Evolutionary conservation across 2,329 filamentous ascomycete species (phyloP).

Genomic region (Fusarium nematophilum): DNA sequence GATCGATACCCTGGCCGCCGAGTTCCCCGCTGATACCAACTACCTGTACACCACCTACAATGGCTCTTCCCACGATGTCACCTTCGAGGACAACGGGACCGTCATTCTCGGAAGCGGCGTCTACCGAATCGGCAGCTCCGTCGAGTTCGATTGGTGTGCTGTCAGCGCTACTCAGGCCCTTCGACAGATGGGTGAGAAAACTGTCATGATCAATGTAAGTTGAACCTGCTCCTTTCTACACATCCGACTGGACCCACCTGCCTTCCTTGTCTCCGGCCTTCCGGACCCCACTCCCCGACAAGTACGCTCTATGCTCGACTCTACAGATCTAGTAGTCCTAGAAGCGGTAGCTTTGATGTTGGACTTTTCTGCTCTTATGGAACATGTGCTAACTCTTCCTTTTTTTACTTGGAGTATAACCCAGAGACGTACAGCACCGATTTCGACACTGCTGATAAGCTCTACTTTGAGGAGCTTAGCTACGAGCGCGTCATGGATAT

Average conservation of each 20-base stretch:
- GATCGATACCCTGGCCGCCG: constrained; percentile 96
- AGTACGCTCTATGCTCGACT: too few relatives aligned
- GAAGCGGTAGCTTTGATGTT: too few relatives aligned
- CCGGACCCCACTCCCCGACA: background rate
- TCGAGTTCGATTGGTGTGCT: constrained; percentile 99
- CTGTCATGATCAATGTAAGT: constrained; percentile 91
- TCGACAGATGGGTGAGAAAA: constrained; percentile 91
- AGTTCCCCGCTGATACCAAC: constrained; percentile 95
- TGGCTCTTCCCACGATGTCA: constrained; percentile 90
- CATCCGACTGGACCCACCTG: background rate
- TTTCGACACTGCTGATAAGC: constrained; percentile 87
- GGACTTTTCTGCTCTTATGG: too few relatives aligned
- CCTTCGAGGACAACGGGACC: constrained; percentile 91
- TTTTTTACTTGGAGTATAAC: too few relatives aligned
- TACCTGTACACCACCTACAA: constrained; percentile 99
- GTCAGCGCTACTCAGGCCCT: constrained; percentile 89
- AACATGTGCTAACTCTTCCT: constrained; percentile 14
- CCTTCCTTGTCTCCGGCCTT: too few relatives aligned
- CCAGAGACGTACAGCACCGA: constrained; percentile 87
- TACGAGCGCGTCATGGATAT: constrained; percentile 99
- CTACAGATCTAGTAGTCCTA: too few relatives aligned
- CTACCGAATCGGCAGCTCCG: constrained; percentile 96
- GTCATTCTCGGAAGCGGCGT: constrained; percentile 94
- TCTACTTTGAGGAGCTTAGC: constrained; percentile 97
- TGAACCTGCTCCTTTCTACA: constrained; percentile 1